Base-by-base conservation (phyloP, 148 eudicot genomes). In the Persicaria maculosa region DNA sequence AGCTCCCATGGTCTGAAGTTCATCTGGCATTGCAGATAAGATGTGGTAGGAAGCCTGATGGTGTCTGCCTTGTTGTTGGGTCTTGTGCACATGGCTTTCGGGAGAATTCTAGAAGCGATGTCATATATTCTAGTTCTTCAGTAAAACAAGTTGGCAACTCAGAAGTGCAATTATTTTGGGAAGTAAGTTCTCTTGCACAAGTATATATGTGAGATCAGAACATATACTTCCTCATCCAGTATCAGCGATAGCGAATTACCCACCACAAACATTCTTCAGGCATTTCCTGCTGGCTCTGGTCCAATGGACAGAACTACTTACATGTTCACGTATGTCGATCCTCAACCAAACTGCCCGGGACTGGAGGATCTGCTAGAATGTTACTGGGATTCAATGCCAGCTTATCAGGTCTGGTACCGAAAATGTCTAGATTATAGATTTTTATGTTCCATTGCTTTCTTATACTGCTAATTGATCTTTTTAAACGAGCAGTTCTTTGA, bases 211-310 rank as follows among this genome's bases (percentile, higher is more conserved):
- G 8, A 57, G 20, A 57, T 57, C 62, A 8, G 43, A 59, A 22
- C 15, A 17, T 58, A 5, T 58, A 58, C 7, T 12, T 58, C 4
- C 64, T 31, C 36, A 10, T 7, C 40, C 6, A 31, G 40, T 52
- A 77, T 47, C 43, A 45, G 11, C 44, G 36, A 15, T 64, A 40
- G 12, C 17, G 9, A 48, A 19, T 40, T 16, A 14, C 19, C 47
- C 15, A 46, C 70, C 40, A 40, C 12, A 73, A 50, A 50, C 54
- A 43, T 48, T 74, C 65, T 55, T 46, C 86, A 95, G 99, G 99
- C 97, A 74, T 95, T 95, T 78, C 99, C 99, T 75, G 94, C 99
- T 85, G 99, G 99, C 58, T 95, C 99, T 46, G 94, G 97, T 70
- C 89, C 90, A 70, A 78, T 78, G 79, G 97, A 92, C 76, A 87